Conservation (phyloP, 495 filamentous ascomycete genomes). For the Sordaria brevicollis region DNA sequence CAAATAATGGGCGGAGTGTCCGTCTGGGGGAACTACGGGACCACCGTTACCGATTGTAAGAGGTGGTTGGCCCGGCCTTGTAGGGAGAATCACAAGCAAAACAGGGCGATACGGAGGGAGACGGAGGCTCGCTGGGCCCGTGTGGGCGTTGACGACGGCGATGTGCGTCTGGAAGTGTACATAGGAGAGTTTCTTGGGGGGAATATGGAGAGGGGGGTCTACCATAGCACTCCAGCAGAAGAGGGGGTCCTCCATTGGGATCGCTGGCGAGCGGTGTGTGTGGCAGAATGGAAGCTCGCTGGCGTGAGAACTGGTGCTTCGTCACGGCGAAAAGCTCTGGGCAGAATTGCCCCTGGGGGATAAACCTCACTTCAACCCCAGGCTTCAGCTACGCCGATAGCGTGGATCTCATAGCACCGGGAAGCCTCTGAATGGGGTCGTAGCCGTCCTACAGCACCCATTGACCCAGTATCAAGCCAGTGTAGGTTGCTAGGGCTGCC, state of each 20-base stretch:
- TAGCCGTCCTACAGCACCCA: background rate
- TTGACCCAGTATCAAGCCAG: background rate
- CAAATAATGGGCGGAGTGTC: slow-evolving; percentile 22
- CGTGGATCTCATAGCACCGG: background rate
- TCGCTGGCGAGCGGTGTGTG: background rate
- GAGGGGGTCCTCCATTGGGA: background rate
- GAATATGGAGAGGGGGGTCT: slow-evolving; percentile 14
- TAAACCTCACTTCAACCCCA: background rate
- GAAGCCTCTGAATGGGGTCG: background rate
- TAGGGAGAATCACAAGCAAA: background rate
- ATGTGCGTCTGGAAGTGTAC: background rate
- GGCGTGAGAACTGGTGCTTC: background rate
- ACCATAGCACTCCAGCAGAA: background rate
- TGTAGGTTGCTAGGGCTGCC: background rate
- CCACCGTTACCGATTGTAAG: background rate
- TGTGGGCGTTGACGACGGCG: background rate
- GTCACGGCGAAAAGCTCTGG: background rate
- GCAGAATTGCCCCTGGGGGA: background rate
- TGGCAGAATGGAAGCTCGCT: background rate
- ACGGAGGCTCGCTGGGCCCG: background rate
- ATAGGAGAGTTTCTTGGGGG: slow-evolving; percentile 1
- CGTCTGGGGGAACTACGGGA: background rate
- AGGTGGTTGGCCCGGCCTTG: background rate
- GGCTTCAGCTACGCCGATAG: background rate
- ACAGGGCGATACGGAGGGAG: background rate